Base-by-base conservation (phyloP, 2,329 filamentous ascomycete species). In the Byssoonygena ceratinophila region DNA sequence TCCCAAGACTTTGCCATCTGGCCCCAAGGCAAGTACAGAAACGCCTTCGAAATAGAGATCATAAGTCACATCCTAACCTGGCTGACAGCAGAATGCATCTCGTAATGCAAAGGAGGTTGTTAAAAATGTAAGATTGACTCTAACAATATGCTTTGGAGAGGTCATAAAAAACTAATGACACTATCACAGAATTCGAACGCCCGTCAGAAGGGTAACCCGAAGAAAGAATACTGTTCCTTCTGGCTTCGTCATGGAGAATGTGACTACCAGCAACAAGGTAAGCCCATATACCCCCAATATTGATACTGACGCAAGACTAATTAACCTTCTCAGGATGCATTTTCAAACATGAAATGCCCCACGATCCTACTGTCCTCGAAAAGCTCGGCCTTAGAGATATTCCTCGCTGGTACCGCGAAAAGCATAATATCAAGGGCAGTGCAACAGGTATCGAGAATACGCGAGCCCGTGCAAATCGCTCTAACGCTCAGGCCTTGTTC, bases 321-420 rank as follows among this genome's bases (percentile, higher is more conserved):
- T 27, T 45, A 29, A n/a, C 20, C 14, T 29, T 43, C n/a, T n/a
- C 43, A 71, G 69, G 90, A 0, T 95, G 90, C 71, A 81, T 83
- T 58, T 95, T 82, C 74, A 91, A 89, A 71, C 90, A 95, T 66
- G 86, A 92, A 65, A 94, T 95, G 85, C 90, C 90, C 0, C 68
- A 72, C 23, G 81, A 89, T 58, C 74, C 74, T 47, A 71, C 74
- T 0, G 85, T 81, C 0, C 79, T 94, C 59, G 71, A 78, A 40
- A 74, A 76, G 5, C 75, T 94, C 2, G 90, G 90, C 0, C 77
- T 94, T 47, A 68, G 69, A 2, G 69, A 72, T 39, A 67, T 76
- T 14, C 80, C 80, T 7, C 65, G 66, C 6, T 83, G 80, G 80
- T 81, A 73, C 61, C 70, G 72, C 50, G 75, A 81, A 50, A 73